phyloP scores from a whole-genome alignment of 345 rosid genomes.

The Gossypium arboreum region DNA sequence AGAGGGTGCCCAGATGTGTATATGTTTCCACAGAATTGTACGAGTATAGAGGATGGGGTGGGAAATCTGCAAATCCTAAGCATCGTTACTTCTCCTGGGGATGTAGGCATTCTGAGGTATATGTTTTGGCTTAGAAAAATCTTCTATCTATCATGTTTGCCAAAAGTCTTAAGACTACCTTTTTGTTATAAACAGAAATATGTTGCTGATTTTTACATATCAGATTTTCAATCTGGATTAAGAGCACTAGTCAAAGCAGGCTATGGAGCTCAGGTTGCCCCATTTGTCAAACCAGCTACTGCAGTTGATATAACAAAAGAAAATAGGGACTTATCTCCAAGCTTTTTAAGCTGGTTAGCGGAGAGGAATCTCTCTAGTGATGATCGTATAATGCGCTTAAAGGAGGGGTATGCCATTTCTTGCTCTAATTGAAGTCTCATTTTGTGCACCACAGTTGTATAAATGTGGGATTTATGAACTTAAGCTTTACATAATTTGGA shows the following conservation, averaged over 20 bases:
- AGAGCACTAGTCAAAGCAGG: conserved; percentile 93
- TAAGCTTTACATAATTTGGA: neutral
- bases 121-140: neutral
- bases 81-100: conserved; percentile 91
- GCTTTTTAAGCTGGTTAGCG: conserved; percentile 71
- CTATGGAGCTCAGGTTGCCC: conserved; percentile 82
- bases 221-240: conserved; percentile 89
- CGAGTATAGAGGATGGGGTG: conserved; percentile 70
- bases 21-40: conserved; percentile 76
- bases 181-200: conserved; percentile 54
- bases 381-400: conserved; percentile 69
- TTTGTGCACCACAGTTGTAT: neutral
- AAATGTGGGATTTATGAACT: neutral
- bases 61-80: conserved; percentile 69
- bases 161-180: neutral
- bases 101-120: conserved; percentile 75
- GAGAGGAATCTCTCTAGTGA: conserved; percentile 70
- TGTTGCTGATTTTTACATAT: conserved; percentile 85
- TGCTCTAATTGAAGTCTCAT: neutral
- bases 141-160: neutral
- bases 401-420: conserved; percentile 68
- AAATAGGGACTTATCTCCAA: conserved; percentile 65
- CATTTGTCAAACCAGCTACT: conserved; percentile 63
- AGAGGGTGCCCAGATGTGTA: conserved; percentile 74
- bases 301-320: conserved; percentile 60